Evolutionary conservation across 768 basidiomycete genomes (phyloP), one percentile per base, ranked within the genome.

Genomic region (Leccinum uliginosum): DNA sequence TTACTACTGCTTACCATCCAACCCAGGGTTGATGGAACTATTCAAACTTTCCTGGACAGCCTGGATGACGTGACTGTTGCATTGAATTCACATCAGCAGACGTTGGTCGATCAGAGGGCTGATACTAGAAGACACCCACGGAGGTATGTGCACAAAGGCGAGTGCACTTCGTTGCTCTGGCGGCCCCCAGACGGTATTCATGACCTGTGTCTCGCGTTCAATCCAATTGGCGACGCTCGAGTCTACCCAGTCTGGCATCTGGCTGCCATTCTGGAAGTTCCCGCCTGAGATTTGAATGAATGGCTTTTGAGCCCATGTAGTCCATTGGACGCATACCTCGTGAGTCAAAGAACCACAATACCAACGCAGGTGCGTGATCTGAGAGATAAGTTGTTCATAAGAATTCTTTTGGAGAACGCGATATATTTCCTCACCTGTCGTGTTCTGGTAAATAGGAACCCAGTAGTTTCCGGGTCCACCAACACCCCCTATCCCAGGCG

Each of bases 281-380:
- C 86, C 87, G 30, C 84, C 84, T 71, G 50, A 46, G 8, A 60
- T 10, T 24, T 14, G 17, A 2, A 3, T 70, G 30, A 67, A 59
- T n/a, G 23, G 32, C 8, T 21, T 21, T 14, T 7, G 21, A 24
- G 5, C 26, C 14, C 3, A 24, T 5, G n/a, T 44, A 30, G 2
- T 19, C 17, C 8, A 40, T 17, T 19, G 27, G 10, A 30, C 48
- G 17, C 46, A 14, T 65, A 83, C 85, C 84, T 58, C 87, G 77
- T 3, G 89, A 89, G 70, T 90, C 89, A 61, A 91, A 91, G 72
- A 88, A 87, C 69, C 87, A 91, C 4, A 89, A 68, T 48, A 90
- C 68, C 10, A 89, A 73, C 4, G 70, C 73, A 4, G 87, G 87
- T 6, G 66, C 59, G 2, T 27, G n/a, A 67, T 86, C 69, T 70